Conservation (phyloP, 2,329 filamentous ascomycete genomes). For the Penicillium aurantiogriseum region DNA sequence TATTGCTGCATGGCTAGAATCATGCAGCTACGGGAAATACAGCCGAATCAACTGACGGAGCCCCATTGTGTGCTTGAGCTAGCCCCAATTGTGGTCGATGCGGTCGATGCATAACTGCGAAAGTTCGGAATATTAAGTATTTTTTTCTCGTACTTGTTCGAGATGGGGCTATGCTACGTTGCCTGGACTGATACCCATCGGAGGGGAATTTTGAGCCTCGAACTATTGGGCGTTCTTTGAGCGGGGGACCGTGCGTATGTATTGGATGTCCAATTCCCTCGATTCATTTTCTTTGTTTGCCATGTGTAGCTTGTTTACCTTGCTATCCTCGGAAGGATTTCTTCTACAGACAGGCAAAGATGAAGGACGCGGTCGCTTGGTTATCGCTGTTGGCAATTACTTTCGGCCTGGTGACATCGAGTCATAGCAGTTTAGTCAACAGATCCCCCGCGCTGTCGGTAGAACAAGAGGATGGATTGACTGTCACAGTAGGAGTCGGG, state of each 20-base stretch:
- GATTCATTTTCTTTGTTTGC: neutral
- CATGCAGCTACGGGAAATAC: neutral
- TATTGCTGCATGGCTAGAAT: neutral
- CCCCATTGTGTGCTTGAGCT: slow-evolving; percentile 7
- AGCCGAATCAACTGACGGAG: slow-evolving; percentile 5
- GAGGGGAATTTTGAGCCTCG: neutral
- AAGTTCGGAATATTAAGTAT: accelerated
- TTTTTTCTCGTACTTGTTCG: neutral
- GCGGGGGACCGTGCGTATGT: neutral
- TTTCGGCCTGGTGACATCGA: neutral
- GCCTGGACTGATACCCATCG: too few species aligned
- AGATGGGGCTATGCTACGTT: neutral
- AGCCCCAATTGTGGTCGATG: neutral
- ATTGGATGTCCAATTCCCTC: neutral
- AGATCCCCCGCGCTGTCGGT: neutral
- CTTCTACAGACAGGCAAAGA: slow-evolving; percentile 1
- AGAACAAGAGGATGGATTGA: neutral
- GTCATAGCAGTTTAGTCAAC: neutral
- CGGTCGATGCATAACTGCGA: neutral
- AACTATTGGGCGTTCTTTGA: neutral
- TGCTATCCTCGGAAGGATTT: neutral
- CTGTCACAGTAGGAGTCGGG: slow-evolving; percentile 3
- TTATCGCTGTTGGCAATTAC: slow-evolving; percentile 14
- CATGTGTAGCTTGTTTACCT: neutral
- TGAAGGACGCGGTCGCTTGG: slow-evolving; percentile 11